Evolutionary conservation across 2,329 filamentous ascomycete species (phyloP).

Genomic region (Fusarium haematococcum): DNA sequence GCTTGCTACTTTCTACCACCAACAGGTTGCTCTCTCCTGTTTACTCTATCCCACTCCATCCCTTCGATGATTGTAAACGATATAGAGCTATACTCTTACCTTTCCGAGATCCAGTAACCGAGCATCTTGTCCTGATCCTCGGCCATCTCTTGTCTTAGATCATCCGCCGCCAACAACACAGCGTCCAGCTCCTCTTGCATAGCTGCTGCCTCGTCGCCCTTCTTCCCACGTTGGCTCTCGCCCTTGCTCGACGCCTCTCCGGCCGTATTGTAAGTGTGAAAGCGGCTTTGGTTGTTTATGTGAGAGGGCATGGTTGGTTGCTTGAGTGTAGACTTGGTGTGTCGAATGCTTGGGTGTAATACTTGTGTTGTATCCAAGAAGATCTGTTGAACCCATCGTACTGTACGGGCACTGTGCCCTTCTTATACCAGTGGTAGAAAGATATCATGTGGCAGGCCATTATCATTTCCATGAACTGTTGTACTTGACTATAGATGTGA

Average conservation of each 20-base stretch:
- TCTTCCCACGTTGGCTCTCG: neutral
- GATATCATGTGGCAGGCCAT: neutral
- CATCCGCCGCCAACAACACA: constrained; percentile 16
- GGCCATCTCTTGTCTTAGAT: constrained; percentile 6
- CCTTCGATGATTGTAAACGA: neutral
- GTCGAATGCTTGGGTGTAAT: neutral
- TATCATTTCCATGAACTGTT: neutral
- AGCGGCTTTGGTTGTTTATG: neutral
- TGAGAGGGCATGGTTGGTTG: neutral
- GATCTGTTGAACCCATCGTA: neutral
- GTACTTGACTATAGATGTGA: neutral
- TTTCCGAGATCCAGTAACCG: neutral
- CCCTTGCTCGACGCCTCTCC: neutral
- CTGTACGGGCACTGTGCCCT: neutral
- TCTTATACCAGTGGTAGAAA: neutral
- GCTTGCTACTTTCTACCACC: neutral
- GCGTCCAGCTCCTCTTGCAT: constrained; percentile 5
- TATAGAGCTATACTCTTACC: neutral
- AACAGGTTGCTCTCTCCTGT: neutral
- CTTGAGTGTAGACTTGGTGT: neutral
- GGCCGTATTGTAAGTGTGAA: neutral
- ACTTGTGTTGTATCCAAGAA: neutral
- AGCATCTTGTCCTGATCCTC: constrained; percentile 16
- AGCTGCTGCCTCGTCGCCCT: neutral
- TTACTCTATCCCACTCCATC: neutral